phyloP scores from a whole-genome alignment of 371 early-diverging fungal species.

The Massospora cicadina region DNA sequence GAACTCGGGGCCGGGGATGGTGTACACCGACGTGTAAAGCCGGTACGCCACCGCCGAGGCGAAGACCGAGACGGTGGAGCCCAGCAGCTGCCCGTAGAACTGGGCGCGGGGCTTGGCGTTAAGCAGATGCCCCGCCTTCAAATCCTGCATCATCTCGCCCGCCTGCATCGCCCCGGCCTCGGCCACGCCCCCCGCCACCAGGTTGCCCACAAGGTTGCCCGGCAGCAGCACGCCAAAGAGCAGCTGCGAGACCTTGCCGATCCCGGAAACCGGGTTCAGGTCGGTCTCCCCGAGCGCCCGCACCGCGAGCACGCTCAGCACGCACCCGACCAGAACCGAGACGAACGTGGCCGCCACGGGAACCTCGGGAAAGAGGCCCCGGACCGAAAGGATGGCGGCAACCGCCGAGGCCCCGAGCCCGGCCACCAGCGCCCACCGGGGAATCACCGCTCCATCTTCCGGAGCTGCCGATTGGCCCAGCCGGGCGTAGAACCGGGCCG shows the following conservation, averaged over 20 bases:
- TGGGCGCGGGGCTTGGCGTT: slow-evolving; percentile 68
- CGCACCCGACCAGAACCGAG: slow-evolving; percentile 25
- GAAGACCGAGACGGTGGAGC: slow-evolving; percentile 50
- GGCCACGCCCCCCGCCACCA: slow-evolving; percentile 73
- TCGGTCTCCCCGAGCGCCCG: slow-evolving; percentile 69
- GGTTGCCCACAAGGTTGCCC: slow-evolving; percentile 50
- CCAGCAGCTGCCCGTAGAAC: slow-evolving; percentile 69
- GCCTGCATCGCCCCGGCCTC: slow-evolving; percentile 38
- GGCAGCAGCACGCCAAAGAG: slow-evolving; percentile 56
- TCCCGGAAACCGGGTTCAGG: slow-evolving; percentile 63
- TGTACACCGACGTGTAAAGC: slow-evolving; percentile 49
- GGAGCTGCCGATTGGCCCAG: slow-evolving; percentile 21
- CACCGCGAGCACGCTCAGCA: slow-evolving; percentile 33
- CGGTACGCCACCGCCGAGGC: slow-evolving; percentile 46
- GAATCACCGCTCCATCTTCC: slow-evolving; percentile 20
- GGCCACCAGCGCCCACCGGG: slow-evolving; percentile 28
- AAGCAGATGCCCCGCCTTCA: slow-evolving; percentile 70
- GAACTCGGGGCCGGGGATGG: slow-evolving; percentile 49
- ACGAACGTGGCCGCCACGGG: slow-evolving; percentile 24
- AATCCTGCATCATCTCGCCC: slow-evolving; percentile 73
- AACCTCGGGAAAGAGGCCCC: slow-evolving; percentile 29
- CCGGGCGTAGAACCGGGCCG: neutral
- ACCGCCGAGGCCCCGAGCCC: slow-evolving; percentile 37
- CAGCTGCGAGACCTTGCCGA: slow-evolving; percentile 72
- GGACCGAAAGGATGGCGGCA: slow-evolving; percentile 35